Base-by-base conservation (phyloP, 139 green algal species). In the Asterochloris erici region DNA sequence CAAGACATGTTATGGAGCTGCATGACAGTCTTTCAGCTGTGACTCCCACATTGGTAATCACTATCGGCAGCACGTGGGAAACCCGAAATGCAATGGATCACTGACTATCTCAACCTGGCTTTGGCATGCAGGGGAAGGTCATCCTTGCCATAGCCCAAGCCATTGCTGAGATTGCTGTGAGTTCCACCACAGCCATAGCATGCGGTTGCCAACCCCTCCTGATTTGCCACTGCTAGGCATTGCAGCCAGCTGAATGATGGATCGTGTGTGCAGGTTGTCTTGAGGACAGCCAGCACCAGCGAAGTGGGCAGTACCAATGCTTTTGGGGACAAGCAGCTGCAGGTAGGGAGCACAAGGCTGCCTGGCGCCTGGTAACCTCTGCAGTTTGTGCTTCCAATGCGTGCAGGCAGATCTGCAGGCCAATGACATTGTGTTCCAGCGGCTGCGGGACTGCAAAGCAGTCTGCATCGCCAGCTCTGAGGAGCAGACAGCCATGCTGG, bases 391-490 rank as follows among this genome's bases (percentile, higher is more conserved):
- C 63, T 29, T 15, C 73, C 63, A 54, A 54, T 54, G 38, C 38
- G 6, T 83, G 27, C 85, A 92, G 88, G 88, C 90, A 11, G 94
- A 98, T 79, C 77, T 97, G 9, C 81, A 85, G 10, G 87, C 93
- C 6, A 92, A 98, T 83, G 75, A 85, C 6, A 63, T 95, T 15
- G 90, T 95, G 16, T 94, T 95, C 77, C 79, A 87, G 10, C 80
- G 83, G 10, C 79, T 97, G 63, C 82, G 81, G 9, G 69, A 29
- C 11, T 96, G 88, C 79, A 77, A 83, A 14, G 87, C 87, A 2
- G 93, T 97, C 9, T 84, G 88, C 62, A 87, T 90, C 19, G 93
- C 92, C 11, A 91, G 83, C 87, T 94, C 88, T 66, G 94, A 98
- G 63, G 94, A 98, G 83, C 83, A 89, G 47, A 88, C 94, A 4